Evolutionary conservation across 2,329 filamentous ascomycete species (phyloP).

Genomic region (Stemphylium lycopersici): DNA sequence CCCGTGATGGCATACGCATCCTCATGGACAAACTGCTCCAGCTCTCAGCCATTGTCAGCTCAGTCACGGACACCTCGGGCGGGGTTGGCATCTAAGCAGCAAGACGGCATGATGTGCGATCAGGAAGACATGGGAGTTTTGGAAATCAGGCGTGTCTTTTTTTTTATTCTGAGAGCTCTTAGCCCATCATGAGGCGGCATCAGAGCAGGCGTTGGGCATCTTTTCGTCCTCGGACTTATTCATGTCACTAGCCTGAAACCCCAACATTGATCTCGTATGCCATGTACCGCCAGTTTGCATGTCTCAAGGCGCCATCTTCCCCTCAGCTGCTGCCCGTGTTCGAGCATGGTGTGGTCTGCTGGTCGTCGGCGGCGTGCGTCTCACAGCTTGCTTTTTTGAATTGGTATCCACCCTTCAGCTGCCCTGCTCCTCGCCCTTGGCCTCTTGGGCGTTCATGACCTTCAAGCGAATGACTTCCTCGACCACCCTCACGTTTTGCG

Average conservation of each 20-base stretch:
- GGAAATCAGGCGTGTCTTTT: neutral
- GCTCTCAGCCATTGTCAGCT: constrained; percentile 35
- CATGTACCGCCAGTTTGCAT: neutral
- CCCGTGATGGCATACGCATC: constrained; percentile 27
- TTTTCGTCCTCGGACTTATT: neutral
- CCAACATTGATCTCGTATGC: neutral
- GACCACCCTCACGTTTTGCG: constrained; percentile 80
- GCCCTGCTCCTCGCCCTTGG: constrained; percentile 31
- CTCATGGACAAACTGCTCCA: constrained; percentile 33
- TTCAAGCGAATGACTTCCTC: constrained; percentile 70
- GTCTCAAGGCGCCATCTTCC: neutral
- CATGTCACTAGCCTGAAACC: neutral
- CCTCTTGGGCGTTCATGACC: constrained; percentile 44
- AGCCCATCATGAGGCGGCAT: neutral
- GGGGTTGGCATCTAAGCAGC: constrained; percentile 5
- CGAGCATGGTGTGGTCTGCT: neutral
- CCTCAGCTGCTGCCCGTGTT: neutral
- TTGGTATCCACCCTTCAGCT: constrained; percentile 15
- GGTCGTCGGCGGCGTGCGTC: neutral
- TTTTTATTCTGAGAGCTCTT: neutral
- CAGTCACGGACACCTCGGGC: constrained; percentile 8
- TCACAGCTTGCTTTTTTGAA: neutral
- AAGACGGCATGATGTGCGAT: neutral
- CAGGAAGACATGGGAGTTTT: neutral
- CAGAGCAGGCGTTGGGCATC: neutral